A percentile compares a stretch with the other conserved stretches of the same genome.
Conservation (phyloP, 495 filamentous ascomycete genomes). For the Podospora tetraspora region DNA sequence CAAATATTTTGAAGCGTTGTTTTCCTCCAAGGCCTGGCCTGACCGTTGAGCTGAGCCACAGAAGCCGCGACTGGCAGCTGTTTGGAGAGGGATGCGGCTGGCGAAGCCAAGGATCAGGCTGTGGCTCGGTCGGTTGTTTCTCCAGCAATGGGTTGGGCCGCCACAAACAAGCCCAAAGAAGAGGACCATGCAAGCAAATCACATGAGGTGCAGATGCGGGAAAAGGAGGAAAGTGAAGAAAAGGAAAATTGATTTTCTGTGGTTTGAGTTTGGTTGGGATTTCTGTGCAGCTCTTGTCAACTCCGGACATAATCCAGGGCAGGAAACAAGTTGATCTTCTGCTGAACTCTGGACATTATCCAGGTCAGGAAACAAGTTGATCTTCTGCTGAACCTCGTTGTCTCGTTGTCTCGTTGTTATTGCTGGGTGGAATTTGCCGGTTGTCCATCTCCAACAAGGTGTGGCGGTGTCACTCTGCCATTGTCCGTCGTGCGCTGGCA, state of each 20-base stretch:
- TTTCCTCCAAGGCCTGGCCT: not conserved
- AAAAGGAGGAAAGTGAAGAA: not conserved
- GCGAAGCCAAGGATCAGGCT: not conserved
- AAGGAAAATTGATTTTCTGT: not conserved
- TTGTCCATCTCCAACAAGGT: not conserved
- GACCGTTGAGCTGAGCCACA: not conserved
- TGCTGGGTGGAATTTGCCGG: not conserved
- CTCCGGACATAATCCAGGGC: not conserved
- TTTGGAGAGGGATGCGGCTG: constrained; percentile 2
- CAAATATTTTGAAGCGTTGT: not conserved
- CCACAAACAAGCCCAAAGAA: constrained; percentile 15
- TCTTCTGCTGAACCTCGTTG: too few species aligned
- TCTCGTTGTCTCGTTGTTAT: too few species aligned
- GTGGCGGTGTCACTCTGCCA: not conserved
- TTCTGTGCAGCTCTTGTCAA: not conserved
- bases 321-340: not conserved
- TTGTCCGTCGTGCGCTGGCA: not conserved
- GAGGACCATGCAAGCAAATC: constrained; percentile 1
- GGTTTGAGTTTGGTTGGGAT: not conserved
- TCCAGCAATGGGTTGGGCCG: constrained; percentile 16
- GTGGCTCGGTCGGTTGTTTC: constrained; percentile 9
- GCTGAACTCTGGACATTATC: too few species aligned
- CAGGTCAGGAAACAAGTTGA: too few species aligned
- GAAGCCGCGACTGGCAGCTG: constrained; percentile 12
- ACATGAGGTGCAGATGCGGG: constrained; percentile 1